A percentile compares a stretch with the other conserved stretches of the same genome.
phyloP scores from a whole-genome alignment of 257 asterid species.

The Marsdenia floribunda region DNA sequence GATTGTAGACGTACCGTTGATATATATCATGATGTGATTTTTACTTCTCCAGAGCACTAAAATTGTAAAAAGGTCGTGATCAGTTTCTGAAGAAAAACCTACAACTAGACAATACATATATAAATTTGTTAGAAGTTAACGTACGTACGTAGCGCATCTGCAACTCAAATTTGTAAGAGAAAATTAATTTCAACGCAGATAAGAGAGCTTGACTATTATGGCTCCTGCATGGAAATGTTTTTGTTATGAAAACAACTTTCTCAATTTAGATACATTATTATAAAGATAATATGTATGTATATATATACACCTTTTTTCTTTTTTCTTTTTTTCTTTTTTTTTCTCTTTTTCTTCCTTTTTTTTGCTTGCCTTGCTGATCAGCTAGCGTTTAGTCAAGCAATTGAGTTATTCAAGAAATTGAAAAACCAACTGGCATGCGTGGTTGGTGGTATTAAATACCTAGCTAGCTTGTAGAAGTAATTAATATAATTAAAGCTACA shows the following conservation, averaged over 20 bases:
- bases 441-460: neutral
- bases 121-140: neutral
- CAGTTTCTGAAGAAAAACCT: neutral
- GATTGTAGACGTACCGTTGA: neutral
- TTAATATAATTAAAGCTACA: neutral
- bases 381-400: neutral
- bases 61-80: neutral
- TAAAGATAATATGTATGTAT: too few relatives aligned
- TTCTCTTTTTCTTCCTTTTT: neutral
- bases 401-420: neutral
- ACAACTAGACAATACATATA: neutral
- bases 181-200: neutral
- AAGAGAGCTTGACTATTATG: neutral
- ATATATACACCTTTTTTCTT: neutral
- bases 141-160: neutral
- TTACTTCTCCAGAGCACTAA: constrained; percentile 3
- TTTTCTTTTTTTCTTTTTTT: neutral
- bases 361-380: neutral
- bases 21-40: neutral
- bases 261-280: too few relatives aligned
- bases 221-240: neutral
- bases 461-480: neutral
- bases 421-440: neutral
- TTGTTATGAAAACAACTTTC: neutral
- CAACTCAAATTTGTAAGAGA: neutral